Conservation (phyloP, 2,329 filamentous ascomycete genomes). For the Pseudocercospora pini-densiflorae region DNA sequence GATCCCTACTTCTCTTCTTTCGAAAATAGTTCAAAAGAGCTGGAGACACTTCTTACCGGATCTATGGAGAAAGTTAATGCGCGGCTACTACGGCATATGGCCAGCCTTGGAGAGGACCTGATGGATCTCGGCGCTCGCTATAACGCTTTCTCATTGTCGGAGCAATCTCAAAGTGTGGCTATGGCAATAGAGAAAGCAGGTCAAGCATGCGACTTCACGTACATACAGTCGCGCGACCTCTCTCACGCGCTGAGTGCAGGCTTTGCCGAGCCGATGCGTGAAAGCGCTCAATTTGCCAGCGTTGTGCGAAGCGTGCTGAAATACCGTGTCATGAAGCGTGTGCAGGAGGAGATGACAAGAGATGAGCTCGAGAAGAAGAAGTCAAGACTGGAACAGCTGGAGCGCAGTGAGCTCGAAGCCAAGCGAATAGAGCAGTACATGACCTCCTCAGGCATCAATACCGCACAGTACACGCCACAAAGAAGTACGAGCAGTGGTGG, state of each 20-base stretch:
- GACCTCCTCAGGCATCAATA: slow-evolving; percentile 67
- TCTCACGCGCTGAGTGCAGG: slow-evolving; percentile 85
- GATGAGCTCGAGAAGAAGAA: slow-evolving; percentile 92
- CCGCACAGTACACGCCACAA: slow-evolving; percentile 60
- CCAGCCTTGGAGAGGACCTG: slow-evolving; percentile 81
- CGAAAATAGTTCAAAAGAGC: slow-evolving; percentile 86
- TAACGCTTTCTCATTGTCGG: slow-evolving; percentile 94
- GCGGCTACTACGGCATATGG: slow-evolving; percentile 82
- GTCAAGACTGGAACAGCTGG: slow-evolving; percentile 80
- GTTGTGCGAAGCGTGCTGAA: slow-evolving; percentile 87
- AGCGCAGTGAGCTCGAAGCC: slow-evolving; percentile 90
- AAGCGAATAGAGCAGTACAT: slow-evolving; percentile 93
- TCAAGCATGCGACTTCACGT: slow-evolving; percentile 93
- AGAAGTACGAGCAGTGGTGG: slow-evolving; percentile 60
- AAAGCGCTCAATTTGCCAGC: slow-evolving; percentile 95
- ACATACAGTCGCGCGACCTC: slow-evolving; percentile 92
- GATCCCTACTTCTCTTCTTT: slow-evolving; percentile 97
- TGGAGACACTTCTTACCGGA: slow-evolving; percentile 85
- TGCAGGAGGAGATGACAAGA: slow-evolving; percentile 96
- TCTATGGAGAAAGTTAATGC: slow-evolving; percentile 98
- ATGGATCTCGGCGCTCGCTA: slow-evolving; percentile 94
- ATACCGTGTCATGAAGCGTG: slow-evolving; percentile 89
- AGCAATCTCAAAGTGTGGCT: slow-evolving; percentile 84
- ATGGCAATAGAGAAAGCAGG: slow-evolving; percentile 93
- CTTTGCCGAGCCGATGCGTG: slow-evolving; percentile 97